These are phyloP conservation scores for Juncus effusus DNA, from an alignment of 176 grass and related monocot genomes.

Conservation along the genomic window DNA sequence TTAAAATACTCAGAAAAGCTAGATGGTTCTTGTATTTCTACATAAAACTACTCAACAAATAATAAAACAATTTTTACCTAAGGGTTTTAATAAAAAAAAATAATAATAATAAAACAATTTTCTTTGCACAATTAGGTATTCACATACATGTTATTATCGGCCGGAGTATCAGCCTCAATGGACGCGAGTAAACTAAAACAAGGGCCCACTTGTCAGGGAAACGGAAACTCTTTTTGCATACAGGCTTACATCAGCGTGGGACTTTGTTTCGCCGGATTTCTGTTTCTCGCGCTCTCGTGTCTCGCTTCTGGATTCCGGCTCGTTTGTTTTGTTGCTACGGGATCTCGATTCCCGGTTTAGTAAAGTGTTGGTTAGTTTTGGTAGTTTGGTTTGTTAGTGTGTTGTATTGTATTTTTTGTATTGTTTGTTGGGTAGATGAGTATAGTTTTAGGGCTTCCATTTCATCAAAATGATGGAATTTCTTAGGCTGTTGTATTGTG, in stretches of 20 bases:
- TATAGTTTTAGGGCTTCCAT: not conserved
- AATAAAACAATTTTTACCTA: too few species aligned
- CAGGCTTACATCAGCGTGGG: conserved; percentile 49
- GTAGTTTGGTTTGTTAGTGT: not conserved
- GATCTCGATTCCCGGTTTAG: conserved; percentile 37
- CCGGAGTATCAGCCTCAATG: conserved; percentile 34
- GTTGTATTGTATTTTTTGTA: not conserved
- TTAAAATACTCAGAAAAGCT: too few species aligned
- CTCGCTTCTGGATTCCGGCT: conserved; percentile 64
- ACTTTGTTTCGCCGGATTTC: conserved; percentile 62
- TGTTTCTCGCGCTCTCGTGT: conserved; percentile 51
- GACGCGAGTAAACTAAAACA: conserved; percentile 31
- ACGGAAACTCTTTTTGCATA: conserved; percentile 34
- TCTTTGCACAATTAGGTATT: conserved; percentile 40
- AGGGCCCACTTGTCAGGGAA: conserved; percentile 1
- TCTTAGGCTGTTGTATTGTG: not conserved
- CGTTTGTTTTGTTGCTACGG: conserved; percentile 49
- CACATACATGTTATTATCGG: conserved; percentile 57
- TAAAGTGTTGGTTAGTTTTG: not conserved
- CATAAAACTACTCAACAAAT: too few species aligned
- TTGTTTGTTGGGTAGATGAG: not conserved
- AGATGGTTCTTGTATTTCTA: too few species aligned
- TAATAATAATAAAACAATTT: too few species aligned
- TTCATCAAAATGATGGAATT: not conserved
- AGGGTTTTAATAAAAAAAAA: not conserved